These are phyloP conservation scores for Exophiala lecanii-corni DNA, from an alignment of 2,329 filamentous ascomycete genomes.

Conservation along the genomic window DNA sequence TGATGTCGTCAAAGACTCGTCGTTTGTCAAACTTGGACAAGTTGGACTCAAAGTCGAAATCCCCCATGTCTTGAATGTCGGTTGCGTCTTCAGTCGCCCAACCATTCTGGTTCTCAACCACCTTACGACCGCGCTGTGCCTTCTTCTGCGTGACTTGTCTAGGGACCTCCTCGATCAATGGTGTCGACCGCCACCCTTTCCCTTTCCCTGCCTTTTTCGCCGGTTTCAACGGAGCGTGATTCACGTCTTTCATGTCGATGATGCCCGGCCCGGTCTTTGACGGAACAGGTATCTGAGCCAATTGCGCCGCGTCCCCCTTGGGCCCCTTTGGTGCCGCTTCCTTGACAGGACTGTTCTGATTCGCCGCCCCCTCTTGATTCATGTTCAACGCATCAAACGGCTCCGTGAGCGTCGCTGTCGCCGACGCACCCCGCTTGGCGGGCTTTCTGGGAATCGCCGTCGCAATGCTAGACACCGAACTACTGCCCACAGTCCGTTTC, in stretches of 20 bases:
- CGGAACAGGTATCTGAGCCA: constrained; percentile 13
- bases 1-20: constrained; percentile 84
- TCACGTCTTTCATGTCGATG: constrained; percentile 33
- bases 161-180: constrained; percentile 59
- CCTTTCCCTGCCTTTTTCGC: constrained; percentile 40
- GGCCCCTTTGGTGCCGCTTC: constrained; percentile 5
- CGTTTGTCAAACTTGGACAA: constrained; percentile 94
- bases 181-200: constrained; percentile 65
- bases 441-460: constrained; percentile 17
- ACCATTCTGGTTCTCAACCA: constrained; percentile 62
- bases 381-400: constrained; percentile 41
- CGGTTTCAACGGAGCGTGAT: constrained; percentile 29
- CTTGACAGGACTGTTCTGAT: constrained; percentile 17
- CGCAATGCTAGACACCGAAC: constrained; percentile 26
- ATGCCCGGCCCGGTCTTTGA: constrained; percentile 34
- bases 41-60: constrained; percentile 88
- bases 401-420: constrained; percentile 40
- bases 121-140: constrained; percentile 41
- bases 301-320: constrained; percentile 33
- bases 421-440: constrained; percentile 29
- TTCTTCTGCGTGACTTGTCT: constrained; percentile 41
- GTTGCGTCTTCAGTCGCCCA: constrained; percentile 97
- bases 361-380: constrained; percentile 22
- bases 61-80: constrained; percentile 85
- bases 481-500: constrained; percentile 15